Evolutionary conservation across 306 rosid genomes (phyloP), one percentile per base, ranked within the genome.

Genomic region (barrel medic (Medicago truncatula)): DNA sequence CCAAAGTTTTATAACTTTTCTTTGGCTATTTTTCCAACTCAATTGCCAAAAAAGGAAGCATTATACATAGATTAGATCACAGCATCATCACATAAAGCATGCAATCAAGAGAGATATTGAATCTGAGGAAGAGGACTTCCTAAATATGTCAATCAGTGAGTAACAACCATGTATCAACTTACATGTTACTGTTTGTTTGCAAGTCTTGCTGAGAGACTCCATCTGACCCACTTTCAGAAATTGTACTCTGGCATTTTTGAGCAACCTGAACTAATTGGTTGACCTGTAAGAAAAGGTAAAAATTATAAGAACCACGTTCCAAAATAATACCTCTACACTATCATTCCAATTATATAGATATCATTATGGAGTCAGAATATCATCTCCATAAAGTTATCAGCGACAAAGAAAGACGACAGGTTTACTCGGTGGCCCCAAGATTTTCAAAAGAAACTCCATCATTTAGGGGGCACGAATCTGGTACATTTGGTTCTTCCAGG

Each of bases 181-280:
- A 96, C 99, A 89, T 88, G 76, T 88, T 92, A 89, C 99, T 90
- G 81, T 92, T 96, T 61, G 98, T 49, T 85, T 89, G 96, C 53
- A 96, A 80, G 66, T 92, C 99, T 84, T 88, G 93, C 87, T 87
- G 97, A 82, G 99, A 92, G 79, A 90, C 81, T 71, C 97, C 96
- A 46, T 92, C 98, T 18, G 92, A 73, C 66, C 99, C 99, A 83
- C 96, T 86, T 86, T 96, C 98, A 77, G 96, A 81, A 63, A 96
- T 84, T 52, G 90, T 86, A 76, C 84, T 90, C 78, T 92, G 99
- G 81, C 98, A 92, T 77, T 89, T 96, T 84, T 90, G 93, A 50
- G 98, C 96, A 61, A 92, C 97, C 80, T 90, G 98, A 79, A 92
- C 88, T 83, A 96, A 78, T 67, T 96, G 99, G 81, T 85, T 85